Conservation (phyloP, 1,139 yeast genomes). For the Geotrichum restrictum region DNA sequence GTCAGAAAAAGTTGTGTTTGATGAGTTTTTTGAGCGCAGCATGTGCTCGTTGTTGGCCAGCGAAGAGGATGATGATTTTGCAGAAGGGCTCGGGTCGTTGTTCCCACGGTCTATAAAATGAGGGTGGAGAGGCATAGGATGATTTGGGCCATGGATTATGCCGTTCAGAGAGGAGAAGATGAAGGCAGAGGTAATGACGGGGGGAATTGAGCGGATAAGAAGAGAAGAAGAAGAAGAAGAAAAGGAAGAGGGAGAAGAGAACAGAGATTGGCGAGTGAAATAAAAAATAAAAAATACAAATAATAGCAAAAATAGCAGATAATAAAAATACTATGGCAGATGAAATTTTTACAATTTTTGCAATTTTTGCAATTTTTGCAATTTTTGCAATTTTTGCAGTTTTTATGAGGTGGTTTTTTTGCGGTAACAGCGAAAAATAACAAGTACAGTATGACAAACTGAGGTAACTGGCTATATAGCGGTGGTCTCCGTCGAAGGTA, state of each 20-base stretch:
- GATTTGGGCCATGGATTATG: background rate
- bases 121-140: slow-evolving; percentile 5
- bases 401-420: background rate
- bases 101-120: background rate
- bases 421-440: background rate
- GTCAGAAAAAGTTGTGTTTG: slow-evolving; percentile 7
- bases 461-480: too few species aligned
- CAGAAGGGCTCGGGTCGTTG: background rate
- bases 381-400: too few species aligned
- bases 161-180: background rate
- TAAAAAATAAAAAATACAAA: background rate
- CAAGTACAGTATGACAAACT: slow-evolving; percentile 1
- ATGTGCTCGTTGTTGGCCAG: background rate
- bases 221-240: background rate
- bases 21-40: background rate
- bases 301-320: background rate
- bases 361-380: too few species aligned
- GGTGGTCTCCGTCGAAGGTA: too few species aligned
- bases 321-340: too few species aligned
- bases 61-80: slow-evolving; percentile 1
- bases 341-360: too few species aligned
- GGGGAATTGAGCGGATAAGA: background rate
- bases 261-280: too few species aligned
- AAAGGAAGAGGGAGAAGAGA: background rate
- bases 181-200: background rate